phyloP scores from a whole-genome alignment of 192 early-diverging fungal genomes.

The Podila epigama region DNA sequence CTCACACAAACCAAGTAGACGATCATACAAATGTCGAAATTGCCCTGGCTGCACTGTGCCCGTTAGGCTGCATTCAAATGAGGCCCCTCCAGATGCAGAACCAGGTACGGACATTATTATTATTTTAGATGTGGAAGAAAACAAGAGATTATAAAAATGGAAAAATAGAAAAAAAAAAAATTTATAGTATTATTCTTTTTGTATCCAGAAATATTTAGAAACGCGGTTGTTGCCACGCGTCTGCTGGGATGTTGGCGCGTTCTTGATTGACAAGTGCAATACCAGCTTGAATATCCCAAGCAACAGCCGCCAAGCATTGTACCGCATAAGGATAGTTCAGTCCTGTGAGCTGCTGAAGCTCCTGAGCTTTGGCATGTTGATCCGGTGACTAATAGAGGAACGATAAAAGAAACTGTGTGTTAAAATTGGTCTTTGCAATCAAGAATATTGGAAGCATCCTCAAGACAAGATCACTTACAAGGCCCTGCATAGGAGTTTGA shows the following conservation, averaged over 20 bases:
- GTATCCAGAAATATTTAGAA: background rate
- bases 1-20: conserved; percentile 38
- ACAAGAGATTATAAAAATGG: background rate
- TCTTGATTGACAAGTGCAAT: conserved; percentile 18
- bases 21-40: conserved; percentile 40
- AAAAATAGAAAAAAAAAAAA: background rate
- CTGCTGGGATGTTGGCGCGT: conserved; percentile 9
- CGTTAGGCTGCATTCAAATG: conserved; percentile 42
- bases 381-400: conserved; percentile 17
- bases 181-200: background rate
- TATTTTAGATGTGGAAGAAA: background rate
- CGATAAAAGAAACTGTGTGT: no score
- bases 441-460: no score
- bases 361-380: conserved; percentile 34
- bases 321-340: conserved; percentile 34
- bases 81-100: conserved; percentile 36
- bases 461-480: background rate
- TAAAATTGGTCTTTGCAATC: no score
- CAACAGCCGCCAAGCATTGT: conserved; percentile 30
- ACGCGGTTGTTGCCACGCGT: conserved; percentile 6
- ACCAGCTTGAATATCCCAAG: conserved; percentile 30
- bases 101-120: conserved; percentile 39
- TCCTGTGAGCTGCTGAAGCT: conserved; percentile 30
- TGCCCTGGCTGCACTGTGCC: conserved; percentile 40
- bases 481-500: conserved; percentile 10